phyloP scores from a whole-genome alignment of 2,329 filamentous ascomycete species.

The Huntiella savannae region DNA sequence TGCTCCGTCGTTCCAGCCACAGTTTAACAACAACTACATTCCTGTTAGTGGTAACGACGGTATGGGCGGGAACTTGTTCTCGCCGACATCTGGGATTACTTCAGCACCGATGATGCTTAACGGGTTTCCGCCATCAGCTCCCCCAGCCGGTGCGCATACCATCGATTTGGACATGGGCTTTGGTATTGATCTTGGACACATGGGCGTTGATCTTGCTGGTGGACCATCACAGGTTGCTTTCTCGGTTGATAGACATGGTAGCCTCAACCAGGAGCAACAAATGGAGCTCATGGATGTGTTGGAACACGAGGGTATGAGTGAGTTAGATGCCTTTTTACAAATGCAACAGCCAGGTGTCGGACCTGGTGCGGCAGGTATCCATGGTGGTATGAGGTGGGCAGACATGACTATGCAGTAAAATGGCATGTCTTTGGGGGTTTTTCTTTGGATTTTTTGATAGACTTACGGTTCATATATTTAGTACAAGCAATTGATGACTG shows the following conservation, averaged over 20 bases:
- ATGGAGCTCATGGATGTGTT: slow-evolving; percentile 65
- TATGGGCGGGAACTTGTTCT: slow-evolving; percentile 11
- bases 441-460: neutral
- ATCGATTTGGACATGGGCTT: slow-evolving; percentile 14
- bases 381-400: slow-evolving; percentile 8
- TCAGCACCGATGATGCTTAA: slow-evolving; percentile 20
- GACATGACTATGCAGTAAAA: slow-evolving; percentile 6
- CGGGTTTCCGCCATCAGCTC: slow-evolving; percentile 13
- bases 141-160: slow-evolving; percentile 6
- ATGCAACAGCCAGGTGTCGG: slow-evolving; percentile 15
- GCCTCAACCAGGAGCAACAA: slow-evolving; percentile 62
- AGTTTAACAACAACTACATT: slow-evolving; percentile 3
- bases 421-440: neutral
- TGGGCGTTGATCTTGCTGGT: slow-evolving; percentile 11
- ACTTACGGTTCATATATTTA: too few relatives aligned
- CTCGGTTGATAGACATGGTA: slow-evolving; percentile 39
- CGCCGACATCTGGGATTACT: slow-evolving; percentile 25
- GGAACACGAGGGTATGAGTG: slow-evolving; percentile 46
- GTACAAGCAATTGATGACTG: too few relatives aligned
- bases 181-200: slow-evolving; percentile 17
- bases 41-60: slow-evolving; percentile 2
- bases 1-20: slow-evolving; percentile 12
- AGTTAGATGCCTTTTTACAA: slow-evolving; percentile 41
- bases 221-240: slow-evolving; percentile 17
- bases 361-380: slow-evolving; percentile 13